These are phyloP conservation scores for Aspergillus jensenii DNA, from an alignment of 2,329 filamentous ascomycete species.

Conservation along the genomic window DNA sequence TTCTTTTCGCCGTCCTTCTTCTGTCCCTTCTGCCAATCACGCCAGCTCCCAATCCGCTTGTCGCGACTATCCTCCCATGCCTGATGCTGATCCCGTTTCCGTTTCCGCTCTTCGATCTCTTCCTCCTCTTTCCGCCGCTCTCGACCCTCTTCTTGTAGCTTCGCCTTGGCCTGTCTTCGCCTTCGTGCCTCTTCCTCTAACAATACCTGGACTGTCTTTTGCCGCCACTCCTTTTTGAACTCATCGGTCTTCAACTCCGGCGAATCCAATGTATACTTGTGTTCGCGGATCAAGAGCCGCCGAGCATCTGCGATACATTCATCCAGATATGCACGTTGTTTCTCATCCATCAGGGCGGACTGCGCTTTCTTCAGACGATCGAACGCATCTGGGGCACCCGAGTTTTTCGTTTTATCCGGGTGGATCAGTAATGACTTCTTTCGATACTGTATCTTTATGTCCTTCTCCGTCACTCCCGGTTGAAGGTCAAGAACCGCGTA, in stretches of 20 bases:
- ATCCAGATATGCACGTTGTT: slow-evolving; percentile 80
- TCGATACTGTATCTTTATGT: slow-evolving; percentile 93
- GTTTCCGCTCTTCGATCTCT: slow-evolving; percentile 75
- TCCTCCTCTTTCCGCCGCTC: slow-evolving; percentile 84
- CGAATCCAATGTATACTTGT: slow-evolving; percentile 88
- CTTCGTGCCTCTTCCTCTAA: slow-evolving; percentile 88
- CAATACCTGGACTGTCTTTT: slow-evolving; percentile 85
- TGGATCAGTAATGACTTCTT: slow-evolving; percentile 99
- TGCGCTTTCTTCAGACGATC: slow-evolving; percentile 96
- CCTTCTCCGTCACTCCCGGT: slow-evolving; percentile 89
- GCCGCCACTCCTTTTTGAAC: slow-evolving; percentile 82
- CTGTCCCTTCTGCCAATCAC: slow-evolving; percentile 75
- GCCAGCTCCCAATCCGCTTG: slow-evolving; percentile 89
- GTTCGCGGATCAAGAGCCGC: slow-evolving; percentile 89
- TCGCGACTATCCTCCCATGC: slow-evolving; percentile 94
- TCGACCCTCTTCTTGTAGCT: slow-evolving; percentile 94
- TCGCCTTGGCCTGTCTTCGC: slow-evolving; percentile 81
- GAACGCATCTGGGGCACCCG: slow-evolving; percentile 88
- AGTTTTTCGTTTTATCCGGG: slow-evolving; percentile 94
- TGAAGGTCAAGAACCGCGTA: slow-evolving; percentile 96
- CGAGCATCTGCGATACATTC: slow-evolving; percentile 95
- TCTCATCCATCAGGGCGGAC: slow-evolving; percentile 88
- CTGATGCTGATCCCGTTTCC: slow-evolving; percentile 88
- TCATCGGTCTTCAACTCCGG: slow-evolving; percentile 77
- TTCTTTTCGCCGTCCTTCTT: slow-evolving; percentile 59